Conservation (phyloP, 2,329 filamentous ascomycete genomes). For the Anthostomella pinea region DNA sequence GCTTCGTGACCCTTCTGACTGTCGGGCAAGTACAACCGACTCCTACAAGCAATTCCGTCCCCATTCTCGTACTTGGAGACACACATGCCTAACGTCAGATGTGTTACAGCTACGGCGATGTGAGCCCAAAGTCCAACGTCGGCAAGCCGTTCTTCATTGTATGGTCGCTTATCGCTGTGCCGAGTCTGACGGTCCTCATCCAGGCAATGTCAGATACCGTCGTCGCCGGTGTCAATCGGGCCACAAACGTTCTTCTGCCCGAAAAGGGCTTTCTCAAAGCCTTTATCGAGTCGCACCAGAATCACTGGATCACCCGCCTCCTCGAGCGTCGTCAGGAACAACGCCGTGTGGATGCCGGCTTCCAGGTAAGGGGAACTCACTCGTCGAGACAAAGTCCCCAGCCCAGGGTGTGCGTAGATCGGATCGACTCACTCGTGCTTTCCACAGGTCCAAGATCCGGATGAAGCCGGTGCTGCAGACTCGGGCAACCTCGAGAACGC, state of each 20-base stretch:
- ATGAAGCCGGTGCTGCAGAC: slow-evolving; percentile 1
- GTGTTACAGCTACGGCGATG: slow-evolving; percentile 6
- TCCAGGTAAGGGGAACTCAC: slow-evolving; percentile 2
- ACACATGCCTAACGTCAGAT: too few relatives aligned
- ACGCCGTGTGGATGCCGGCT: slow-evolving; percentile 4
- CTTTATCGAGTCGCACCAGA: slow-evolving; percentile 3
- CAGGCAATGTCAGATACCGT: slow-evolving; percentile 9
- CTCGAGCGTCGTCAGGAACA: neutral
- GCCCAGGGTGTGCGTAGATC: neutral
- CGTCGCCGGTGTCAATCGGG: slow-evolving; percentile 4
- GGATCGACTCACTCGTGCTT: too few relatives aligned
- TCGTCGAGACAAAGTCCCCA: neutral
- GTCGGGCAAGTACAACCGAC: slow-evolving; percentile 8
- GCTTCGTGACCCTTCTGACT: slow-evolving; percentile 10
- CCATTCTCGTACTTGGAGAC: too few relatives aligned
- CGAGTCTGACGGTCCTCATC: slow-evolving; percentile 8
- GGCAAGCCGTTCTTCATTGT: slow-evolving; percentile 10
- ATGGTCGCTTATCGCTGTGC: slow-evolving; percentile 9
- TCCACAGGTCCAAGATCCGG: slow-evolving; percentile 7
- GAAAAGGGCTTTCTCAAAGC: slow-evolving; percentile 7
- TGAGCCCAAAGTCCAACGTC: slow-evolving; percentile 6
- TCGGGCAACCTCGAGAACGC: neutral
- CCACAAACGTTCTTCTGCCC: slow-evolving; percentile 5
- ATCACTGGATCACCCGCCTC: slow-evolving; percentile 7
- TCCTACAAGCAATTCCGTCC: too few relatives aligned